Evolutionary conservation across 257 asterid species (phyloP).

Genomic region (Echium plantagineum): DNA sequence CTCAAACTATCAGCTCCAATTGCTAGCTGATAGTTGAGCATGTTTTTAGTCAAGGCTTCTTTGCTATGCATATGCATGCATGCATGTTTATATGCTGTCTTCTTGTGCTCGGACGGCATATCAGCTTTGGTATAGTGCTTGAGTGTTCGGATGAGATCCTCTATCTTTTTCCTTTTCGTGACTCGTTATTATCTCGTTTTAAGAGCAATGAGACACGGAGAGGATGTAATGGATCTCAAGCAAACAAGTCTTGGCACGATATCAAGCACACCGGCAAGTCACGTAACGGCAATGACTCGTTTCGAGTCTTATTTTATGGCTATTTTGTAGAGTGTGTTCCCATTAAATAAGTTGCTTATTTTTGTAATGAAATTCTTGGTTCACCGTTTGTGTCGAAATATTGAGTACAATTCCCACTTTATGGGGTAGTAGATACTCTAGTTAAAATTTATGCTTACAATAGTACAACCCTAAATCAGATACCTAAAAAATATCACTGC

Average conservation of each 20-base stretch:
- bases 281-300: conserved; percentile 43
- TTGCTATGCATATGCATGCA: conserved; percentile 11
- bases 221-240: too few relatives aligned
- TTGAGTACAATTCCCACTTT: too few relatives aligned
- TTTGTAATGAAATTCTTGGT: conserved; percentile 1
- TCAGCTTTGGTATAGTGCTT: conserved; percentile 3
- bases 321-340: conserved; percentile 6
- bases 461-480: too few relatives aligned
- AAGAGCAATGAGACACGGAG: too few relatives aligned
- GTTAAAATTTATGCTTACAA: too few relatives aligned
- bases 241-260: conserved; percentile 7
- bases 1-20: background rate
- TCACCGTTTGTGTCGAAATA: background rate
- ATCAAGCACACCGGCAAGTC: conserved; percentile 53
- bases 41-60: conserved; percentile 1
- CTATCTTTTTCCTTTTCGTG: too few relatives aligned
- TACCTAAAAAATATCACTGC: too few relatives aligned
- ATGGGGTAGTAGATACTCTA: too few relatives aligned
- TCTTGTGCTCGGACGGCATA: conserved; percentile 13
- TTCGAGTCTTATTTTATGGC: conserved; percentile 34
- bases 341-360: background rate
- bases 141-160: too few relatives aligned
- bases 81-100: conserved; percentile 10
- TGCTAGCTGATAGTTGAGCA: background rate
- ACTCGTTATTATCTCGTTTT: too few relatives aligned